phyloP scores from a whole-genome alignment of 305 asterid species.

The Fraxinus greggii region DNA sequence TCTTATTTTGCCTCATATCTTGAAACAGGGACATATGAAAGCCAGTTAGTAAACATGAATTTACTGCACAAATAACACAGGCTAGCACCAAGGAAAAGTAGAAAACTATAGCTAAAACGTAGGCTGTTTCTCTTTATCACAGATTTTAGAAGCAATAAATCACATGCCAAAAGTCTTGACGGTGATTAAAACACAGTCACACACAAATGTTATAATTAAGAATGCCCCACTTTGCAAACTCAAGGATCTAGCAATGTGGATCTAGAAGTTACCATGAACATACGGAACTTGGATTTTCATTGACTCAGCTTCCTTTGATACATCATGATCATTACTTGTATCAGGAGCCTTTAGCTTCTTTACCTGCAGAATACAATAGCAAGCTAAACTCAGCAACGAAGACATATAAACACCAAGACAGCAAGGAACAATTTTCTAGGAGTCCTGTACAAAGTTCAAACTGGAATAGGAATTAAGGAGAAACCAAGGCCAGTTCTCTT shows the following conservation, averaged over 20 bases:
- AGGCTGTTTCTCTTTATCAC: neutral
- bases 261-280: slow-evolving; percentile 44
- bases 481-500: too few relatives aligned
- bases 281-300: slow-evolving; percentile 39
- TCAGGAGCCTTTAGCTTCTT: slow-evolving; percentile 60
- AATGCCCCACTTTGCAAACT: neutral
- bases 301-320: slow-evolving; percentile 31
- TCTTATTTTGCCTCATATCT: neutral
- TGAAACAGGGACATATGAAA: neutral
- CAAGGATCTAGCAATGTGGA: neutral
- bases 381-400: neutral
- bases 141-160: neutral
- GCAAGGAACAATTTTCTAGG: neutral
- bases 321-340: slow-evolving; percentile 29
- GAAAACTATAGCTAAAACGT: neutral
- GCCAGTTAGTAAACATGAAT: neutral
- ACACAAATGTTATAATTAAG: neutral
- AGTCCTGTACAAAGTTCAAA: neutral
- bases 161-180: neutral
- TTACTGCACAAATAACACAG: neutral
- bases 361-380: slow-evolving; percentile 43
- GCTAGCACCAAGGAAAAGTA: neutral
- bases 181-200: neutral
- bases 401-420: neutral
- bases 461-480: neutral